A percentile compares a stretch with the other conserved stretches of the same genome.
phyloP scores from a whole-genome alignment of 2,329 filamentous ascomycete genomes.

The Diaporthe amygdali region DNA sequence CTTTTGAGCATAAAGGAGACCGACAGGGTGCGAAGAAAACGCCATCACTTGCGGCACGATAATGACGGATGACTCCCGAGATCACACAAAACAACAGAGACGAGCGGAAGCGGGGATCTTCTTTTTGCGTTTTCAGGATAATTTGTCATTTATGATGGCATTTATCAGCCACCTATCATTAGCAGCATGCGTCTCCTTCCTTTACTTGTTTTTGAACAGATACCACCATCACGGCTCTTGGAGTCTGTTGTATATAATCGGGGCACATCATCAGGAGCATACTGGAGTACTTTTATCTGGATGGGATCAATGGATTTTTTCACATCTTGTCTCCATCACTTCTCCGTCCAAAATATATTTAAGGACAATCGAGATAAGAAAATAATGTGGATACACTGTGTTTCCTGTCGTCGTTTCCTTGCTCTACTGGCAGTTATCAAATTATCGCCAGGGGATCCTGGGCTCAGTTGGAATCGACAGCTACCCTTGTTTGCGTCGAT shows the following conservation, averaged over 20 bases:
- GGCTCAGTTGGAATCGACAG: not conserved
- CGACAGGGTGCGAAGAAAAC: not conserved
- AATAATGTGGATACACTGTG: not conserved
- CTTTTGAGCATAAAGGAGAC: too few species aligned
- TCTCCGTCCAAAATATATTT: not conserved
- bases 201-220: not conserved
- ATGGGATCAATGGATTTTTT: not conserved
- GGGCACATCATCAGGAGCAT: slow-evolving; percentile 2
- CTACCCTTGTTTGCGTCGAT: not conserved
- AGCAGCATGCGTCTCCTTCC: not conserved
- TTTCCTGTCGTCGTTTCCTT: not conserved
- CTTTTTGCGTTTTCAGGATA: not conserved
- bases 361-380: not conserved
- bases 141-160: not conserved
- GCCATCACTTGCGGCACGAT: not conserved
- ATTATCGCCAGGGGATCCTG: not conserved
- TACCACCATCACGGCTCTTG: not conserved
- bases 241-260: not conserved
- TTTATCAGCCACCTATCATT: not conserved
- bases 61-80: not conserved
- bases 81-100: not conserved
- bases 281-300: not conserved
- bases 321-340: not conserved
- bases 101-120: not conserved
- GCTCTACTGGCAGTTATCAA: too few species aligned